These are phyloP conservation scores for Phialophora tarda DNA, from an alignment of 2,329 filamentous ascomycete genomes.

Conservation along the genomic window DNA sequence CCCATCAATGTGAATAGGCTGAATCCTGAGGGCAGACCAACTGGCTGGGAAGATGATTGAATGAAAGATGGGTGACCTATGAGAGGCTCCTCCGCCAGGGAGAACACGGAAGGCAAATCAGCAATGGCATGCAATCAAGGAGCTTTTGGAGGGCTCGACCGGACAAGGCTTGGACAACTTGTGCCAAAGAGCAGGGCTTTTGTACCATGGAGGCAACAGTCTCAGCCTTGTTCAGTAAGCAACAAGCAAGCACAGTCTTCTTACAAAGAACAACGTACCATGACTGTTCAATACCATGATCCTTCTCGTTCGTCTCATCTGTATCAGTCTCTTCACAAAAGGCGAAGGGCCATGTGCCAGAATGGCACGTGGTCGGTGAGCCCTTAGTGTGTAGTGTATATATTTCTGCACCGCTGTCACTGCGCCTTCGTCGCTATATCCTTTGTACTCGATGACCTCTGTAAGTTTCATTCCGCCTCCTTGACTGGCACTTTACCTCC, in stretches of 20 bases:
- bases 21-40: not conserved
- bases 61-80: not conserved
- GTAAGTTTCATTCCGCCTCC: not conserved
- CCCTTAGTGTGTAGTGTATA: not conserved
- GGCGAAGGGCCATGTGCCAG: not conserved
- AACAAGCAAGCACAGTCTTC: not conserved
- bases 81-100: not conserved
- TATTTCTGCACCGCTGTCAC: not conserved
- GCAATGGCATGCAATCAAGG: not conserved
- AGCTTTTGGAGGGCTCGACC: not conserved
- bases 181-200: not conserved
- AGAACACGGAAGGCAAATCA: not conserved
- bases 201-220: not conserved
- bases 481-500: not conserved
- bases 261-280: not conserved
- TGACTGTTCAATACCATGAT: not conserved
- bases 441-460: not conserved
- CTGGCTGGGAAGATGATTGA: too few relatives aligned
- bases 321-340: not conserved
- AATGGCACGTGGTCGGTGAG: not conserved
- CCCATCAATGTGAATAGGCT: not conserved
- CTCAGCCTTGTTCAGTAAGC: not conserved
- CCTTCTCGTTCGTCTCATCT: not conserved
- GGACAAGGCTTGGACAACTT: not conserved
- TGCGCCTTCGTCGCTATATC: not conserved